Evolutionary conservation across 31 red algal genomes (phyloP).

Genomic region (Endocladia muricata): DNA sequence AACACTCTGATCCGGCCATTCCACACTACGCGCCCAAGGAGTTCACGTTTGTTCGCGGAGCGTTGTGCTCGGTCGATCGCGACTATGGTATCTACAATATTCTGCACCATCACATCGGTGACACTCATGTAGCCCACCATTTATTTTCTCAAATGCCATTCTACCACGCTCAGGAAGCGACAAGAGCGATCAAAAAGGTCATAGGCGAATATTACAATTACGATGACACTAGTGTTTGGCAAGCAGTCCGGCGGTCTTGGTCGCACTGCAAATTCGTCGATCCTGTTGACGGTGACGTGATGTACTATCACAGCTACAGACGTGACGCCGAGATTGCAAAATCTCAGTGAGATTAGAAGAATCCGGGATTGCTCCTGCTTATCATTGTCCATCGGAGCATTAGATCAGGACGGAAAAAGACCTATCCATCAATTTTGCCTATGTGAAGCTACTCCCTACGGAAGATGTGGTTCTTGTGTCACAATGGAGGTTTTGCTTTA

Average conservation of each 20-base stretch:
- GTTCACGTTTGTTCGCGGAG: constrained; percentile 80
- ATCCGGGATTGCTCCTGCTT: too few species aligned
- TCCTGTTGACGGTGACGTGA: constrained; percentile 57
- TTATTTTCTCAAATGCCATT: constrained; percentile 95
- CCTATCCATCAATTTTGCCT: too few species aligned
- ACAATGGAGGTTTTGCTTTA: too few species aligned
- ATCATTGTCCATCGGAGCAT: too few species aligned
- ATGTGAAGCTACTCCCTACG: too few species aligned
- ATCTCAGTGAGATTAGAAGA: background rate
- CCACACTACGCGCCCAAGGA: constrained; percentile 86
- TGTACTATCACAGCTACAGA: constrained; percentile 72
- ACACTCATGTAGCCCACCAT: constrained; percentile 95
- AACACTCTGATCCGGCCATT: constrained; percentile 88
- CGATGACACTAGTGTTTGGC: constrained; percentile 71
- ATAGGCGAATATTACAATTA: constrained; percentile 82
- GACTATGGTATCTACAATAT: constrained; percentile 86
- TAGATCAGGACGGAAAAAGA: too few species aligned
- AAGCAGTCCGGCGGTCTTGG: constrained; percentile 75
- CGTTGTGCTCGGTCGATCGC: constrained; percentile 86
- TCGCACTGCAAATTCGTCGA: constrained; percentile 82
- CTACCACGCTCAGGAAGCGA: constrained; percentile 89
- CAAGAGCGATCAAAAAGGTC: constrained; percentile 73
- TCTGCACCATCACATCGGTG: constrained; percentile 95
- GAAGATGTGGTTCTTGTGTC: too few species aligned
- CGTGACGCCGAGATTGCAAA: constrained; percentile 30